Evolutionary conservation across 192 early-diverging fungal species (phyloP).

Genomic region (Coemansia sp.): DNA sequence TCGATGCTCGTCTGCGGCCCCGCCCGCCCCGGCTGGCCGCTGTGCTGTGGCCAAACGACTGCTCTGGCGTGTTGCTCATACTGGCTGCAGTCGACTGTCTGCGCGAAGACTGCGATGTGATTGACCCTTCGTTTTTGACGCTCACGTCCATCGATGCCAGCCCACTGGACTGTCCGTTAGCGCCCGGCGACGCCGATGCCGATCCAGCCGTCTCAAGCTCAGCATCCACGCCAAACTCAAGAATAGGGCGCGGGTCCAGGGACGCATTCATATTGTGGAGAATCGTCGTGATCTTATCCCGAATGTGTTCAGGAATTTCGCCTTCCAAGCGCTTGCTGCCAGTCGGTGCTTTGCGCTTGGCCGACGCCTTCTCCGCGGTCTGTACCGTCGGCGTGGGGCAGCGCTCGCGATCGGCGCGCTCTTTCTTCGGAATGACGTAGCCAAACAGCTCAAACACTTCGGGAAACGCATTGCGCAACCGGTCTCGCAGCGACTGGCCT

Average conservation of each 20-base stretch:
- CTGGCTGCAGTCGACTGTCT: slow-evolving; percentile 14
- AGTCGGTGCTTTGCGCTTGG: slow-evolving; percentile 46
- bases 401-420: slow-evolving; percentile 50
- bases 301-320: slow-evolving; percentile 39
- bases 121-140: neutral
- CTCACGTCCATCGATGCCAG: neutral
- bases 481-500: slow-evolving; percentile 54
- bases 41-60: neutral
- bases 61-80: neutral
- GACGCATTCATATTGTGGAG: slow-evolving; percentile 36
- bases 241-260: slow-evolving; percentile 47
- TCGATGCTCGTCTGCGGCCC: slow-evolving; percentile 11
- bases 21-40: neutral
- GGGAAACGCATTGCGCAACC: slow-evolving; percentile 54
- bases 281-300: slow-evolving; percentile 28
- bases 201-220: slow-evolving; percentile 5
- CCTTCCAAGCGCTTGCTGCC: slow-evolving; percentile 52
- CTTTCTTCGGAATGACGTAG: slow-evolving; percentile 54
- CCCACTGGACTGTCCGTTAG: neutral
- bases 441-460: slow-evolving; percentile 55
- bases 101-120: slow-evolving; percentile 6
- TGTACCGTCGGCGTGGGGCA: slow-evolving; percentile 3
- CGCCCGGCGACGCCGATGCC: neutral
- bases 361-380: neutral
- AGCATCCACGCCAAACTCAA: slow-evolving; percentile 14